phyloP scores from a whole-genome alignment of 139 green algal species.

The Ostreobium quekettii region DNA sequence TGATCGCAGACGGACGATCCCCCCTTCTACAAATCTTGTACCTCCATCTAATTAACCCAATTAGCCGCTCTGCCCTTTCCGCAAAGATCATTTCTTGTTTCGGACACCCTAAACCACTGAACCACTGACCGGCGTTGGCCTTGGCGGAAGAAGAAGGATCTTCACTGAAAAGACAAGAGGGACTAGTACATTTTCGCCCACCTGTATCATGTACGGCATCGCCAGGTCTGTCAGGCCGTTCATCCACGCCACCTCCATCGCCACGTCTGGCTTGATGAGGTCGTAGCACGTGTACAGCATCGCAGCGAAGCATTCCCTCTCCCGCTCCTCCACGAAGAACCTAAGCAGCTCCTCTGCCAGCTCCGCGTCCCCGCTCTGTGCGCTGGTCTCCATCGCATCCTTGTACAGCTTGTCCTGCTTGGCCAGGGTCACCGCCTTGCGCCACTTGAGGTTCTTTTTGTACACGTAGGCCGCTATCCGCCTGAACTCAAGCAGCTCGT shows the following conservation, averaged over 20 bases:
- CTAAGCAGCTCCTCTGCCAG: slow-evolving; percentile 91
- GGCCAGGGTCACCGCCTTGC: slow-evolving; percentile 76
- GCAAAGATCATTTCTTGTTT: no score
- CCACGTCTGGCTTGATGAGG: slow-evolving; percentile 87
- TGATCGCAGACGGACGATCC: no score
- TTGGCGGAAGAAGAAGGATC: no score
- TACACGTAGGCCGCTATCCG: slow-evolving; percentile 82
- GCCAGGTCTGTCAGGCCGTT: slow-evolving; percentile 83
- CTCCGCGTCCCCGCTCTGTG: slow-evolving; percentile 54
- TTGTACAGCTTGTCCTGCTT: slow-evolving; percentile 74
- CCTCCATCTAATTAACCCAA: no score
- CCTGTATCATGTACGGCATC: slow-evolving; percentile 97
- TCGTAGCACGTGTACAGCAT: slow-evolving; percentile 96
- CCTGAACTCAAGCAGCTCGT: slow-evolving; percentile 96
- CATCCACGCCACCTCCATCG: slow-evolving; percentile 93
- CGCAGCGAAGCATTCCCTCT: slow-evolving; percentile 96
- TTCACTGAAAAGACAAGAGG: no score
- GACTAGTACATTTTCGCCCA: no score
- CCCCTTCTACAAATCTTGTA: no score
- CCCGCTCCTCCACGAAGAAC: slow-evolving; percentile 53
- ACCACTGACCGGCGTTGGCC: no score
- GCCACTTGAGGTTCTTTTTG: slow-evolving; percentile 81
- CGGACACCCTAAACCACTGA: no score
- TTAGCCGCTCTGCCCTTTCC: no score
- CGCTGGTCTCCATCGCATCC: slow-evolving; percentile 93